Conservation (phyloP, 148 eudicot genomes). For the Oxyria digyna region DNA sequence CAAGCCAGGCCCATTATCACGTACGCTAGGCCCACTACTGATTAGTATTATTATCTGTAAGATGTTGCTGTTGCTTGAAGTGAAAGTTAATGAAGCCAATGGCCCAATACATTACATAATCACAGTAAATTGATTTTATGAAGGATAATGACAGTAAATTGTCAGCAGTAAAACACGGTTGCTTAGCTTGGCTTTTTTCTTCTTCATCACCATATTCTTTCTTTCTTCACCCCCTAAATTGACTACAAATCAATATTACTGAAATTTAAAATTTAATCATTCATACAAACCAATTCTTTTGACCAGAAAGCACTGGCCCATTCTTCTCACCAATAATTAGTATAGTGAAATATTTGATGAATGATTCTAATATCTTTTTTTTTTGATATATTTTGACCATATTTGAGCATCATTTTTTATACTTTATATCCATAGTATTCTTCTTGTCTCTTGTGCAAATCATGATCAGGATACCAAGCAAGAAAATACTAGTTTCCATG, state of each 20-base stretch:
- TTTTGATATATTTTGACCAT: too few species aligned
- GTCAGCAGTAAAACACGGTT: background rate
- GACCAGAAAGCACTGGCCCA: background rate
- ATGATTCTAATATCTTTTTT: too few species aligned
- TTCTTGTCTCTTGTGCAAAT: too few species aligned
- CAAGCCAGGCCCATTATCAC: background rate
- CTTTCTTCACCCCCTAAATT: background rate
- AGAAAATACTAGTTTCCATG: too few species aligned
- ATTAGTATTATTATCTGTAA: background rate
- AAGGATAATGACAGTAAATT: background rate
- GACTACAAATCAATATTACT: background rate
- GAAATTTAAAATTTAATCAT: background rate
- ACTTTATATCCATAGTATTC: too few species aligned
- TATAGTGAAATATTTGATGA: too few species aligned
- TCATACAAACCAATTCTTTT: background rate
- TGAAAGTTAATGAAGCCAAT: background rate
- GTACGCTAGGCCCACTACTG: background rate
- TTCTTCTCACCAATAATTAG: too few species aligned
- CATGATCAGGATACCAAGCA: too few species aligned
- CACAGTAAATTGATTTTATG: background rate
- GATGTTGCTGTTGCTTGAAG: background rate
- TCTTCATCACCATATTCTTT: background rate
- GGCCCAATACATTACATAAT: background rate
- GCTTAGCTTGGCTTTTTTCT: background rate
- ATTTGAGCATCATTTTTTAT: too few species aligned